Percentiles rank a stretch among this genome's conserved stretches.
Evolutionary conservation across 83 land plant species (phyloP).

Genomic region (Thuja plicata): DNA sequence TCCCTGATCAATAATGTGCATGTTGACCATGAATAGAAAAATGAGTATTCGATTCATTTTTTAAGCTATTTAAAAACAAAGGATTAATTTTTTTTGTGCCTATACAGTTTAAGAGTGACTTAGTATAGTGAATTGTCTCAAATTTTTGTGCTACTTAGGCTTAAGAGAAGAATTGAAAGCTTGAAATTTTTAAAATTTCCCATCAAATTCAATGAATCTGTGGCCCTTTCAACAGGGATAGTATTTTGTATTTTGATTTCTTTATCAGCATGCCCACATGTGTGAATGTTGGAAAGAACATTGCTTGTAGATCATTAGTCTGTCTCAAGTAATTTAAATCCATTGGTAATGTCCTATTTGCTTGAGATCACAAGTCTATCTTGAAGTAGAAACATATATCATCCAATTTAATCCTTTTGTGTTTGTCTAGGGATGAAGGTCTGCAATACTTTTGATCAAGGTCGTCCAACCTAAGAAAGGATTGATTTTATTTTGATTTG

Average conservation of each 20-base stretch:
- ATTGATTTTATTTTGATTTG: too few relatives aligned
- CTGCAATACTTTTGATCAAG: too few relatives aligned
- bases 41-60: not conserved
- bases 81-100: not conserved
- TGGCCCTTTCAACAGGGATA: not conserved
- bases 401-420: too few relatives aligned
- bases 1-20: not conserved
- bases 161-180: not conserved
- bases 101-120: not conserved
- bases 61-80: not conserved
- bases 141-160: not conserved
- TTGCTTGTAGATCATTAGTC: too few relatives aligned
- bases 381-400: too few relatives aligned
- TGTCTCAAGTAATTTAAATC: too few relatives aligned
- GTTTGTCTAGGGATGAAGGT: too few relatives aligned
- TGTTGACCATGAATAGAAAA: not conserved
- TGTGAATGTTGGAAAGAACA: not conserved
- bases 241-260: not conserved
- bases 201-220: not conserved
- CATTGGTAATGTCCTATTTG: too few relatives aligned
- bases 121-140: not conserved
- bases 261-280: not conserved
- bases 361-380: too few relatives aligned
- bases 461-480: too few relatives aligned
- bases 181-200: not conserved